Base-by-base conservation (phyloP, 345 rosid species). In the Eutrema heterophyllum region DNA sequence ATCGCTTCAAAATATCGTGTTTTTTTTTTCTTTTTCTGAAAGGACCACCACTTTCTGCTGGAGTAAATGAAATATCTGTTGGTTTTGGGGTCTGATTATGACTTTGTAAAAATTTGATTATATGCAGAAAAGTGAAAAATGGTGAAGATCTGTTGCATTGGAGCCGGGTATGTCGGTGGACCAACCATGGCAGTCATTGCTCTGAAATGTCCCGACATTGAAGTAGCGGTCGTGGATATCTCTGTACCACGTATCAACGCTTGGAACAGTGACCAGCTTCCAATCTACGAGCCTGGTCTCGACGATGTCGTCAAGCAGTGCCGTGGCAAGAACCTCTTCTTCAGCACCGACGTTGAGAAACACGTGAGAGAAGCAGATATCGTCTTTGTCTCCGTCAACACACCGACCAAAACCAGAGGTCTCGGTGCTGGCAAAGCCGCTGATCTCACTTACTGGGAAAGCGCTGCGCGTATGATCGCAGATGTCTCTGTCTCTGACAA, bases 351-450 rank as follows among this genome's bases (percentile, higher is more conserved):
- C 1, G 86, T 92, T 35, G 94, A 92, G 74, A 88, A 76, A 54
- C 92, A 88, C 80, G 92, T 88, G 1, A 71, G 78, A 0, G 91
- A 91, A 81, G 93, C 97, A 12, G 95, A 89, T 68, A 91, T 91
- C 26, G 80, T 89, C 50, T 91, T 87, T 68, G 93, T 91, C 5
- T 89, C 93, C 0, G 97, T 91, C 6, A 89, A 91, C 74, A 91
- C 97, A 29, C 97, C 97, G 0, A 91, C 96, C 2, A 91, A 91
- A 70, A 86, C 93, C 35, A 84, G 72, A 55, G 96, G 97, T 45
- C 88, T 89, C 40, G 97, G 97, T 6, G 96, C 93, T 54, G 97
- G 97, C 9, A 89, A 89, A 72, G 96, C 97, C 3, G 96, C 96
- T 0, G 96, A 91, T 75, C 85, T 91, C 40, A 87, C 96, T 0